Evolutionary conservation across 2,329 filamentous ascomycete genomes (phyloP).

Genomic region (Fusarium ramigenum): DNA sequence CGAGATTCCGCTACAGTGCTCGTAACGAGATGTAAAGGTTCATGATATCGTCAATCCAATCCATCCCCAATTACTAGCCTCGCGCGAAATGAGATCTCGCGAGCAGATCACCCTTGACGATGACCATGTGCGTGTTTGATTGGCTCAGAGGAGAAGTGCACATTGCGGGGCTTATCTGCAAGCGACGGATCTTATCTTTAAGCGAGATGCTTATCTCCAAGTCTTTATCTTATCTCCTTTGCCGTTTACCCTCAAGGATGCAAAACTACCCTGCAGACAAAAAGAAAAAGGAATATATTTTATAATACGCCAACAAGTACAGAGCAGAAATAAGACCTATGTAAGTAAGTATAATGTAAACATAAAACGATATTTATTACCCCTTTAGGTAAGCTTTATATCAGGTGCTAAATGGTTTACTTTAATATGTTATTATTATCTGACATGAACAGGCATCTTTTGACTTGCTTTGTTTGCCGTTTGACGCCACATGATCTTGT

Average conservation of each 20-base stretch:
- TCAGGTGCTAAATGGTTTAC: too few relatives aligned
- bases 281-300: accelerated
- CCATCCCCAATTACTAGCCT: too few relatives aligned
- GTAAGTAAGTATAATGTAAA: too few relatives aligned
- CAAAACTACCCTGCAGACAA: not conserved
- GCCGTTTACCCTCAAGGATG: accelerated
- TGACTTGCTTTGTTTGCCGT: too few relatives aligned
- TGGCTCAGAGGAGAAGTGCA: not conserved
- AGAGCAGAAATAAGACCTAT: accelerated
- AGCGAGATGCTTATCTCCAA: not conserved
- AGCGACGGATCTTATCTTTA: not conserved
- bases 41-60: not conserved
- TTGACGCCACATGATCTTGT: too few relatives aligned
- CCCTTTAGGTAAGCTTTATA: too few relatives aligned
- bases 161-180: not conserved
- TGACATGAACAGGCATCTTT: too few relatives aligned
- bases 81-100: not conserved
- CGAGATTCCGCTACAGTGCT: not conserved
- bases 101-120: too few relatives aligned
- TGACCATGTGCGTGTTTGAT: not conserved
- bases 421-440: too few relatives aligned
- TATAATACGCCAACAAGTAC: accelerated
- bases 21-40: not conserved
- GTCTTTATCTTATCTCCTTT: not conserved
- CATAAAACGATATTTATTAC: too few relatives aligned